A percentile compares a stretch with the other conserved stretches of the same genome.
Evolutionary conservation across 225 moss, liverwort and hornwort species (phyloP).

Genomic region (Asterella californica): DNA sequence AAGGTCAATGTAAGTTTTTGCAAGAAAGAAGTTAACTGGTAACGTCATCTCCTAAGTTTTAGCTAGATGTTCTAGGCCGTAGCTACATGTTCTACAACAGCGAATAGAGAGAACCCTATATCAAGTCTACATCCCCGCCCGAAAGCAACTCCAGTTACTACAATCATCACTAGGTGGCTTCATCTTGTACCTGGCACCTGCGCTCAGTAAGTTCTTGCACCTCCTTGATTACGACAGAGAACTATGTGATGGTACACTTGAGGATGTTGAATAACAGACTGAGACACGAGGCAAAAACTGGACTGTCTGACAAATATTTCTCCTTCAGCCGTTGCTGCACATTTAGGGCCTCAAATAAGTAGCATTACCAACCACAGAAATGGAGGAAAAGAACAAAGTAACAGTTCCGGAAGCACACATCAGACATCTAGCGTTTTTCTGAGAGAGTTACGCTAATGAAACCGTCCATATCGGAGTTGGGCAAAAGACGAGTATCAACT

Average conservation of each 20-base stretch:
- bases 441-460: too few species aligned
- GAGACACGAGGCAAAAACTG: conserved; percentile 79
- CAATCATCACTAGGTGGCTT: neutral
- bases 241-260: conserved; percentile 98
- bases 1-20: too few species aligned
- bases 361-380: neutral
- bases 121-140: too few species aligned
- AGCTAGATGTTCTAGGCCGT: too few species aligned
- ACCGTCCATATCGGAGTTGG: too few species aligned
- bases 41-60: too few species aligned
- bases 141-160: neutral
- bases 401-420: neutral
- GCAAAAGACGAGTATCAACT: too few species aligned
- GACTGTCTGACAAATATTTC: conserved; percentile 68
- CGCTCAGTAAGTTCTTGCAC: conserved; percentile 84
- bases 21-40: too few species aligned
- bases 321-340: conserved; percentile 83
- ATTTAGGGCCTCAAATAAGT: neutral
- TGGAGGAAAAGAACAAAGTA: neutral
- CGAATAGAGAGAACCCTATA: too few species aligned
- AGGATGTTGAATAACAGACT: conserved; percentile 98
- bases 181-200: conserved; percentile 48
- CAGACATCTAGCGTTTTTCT: neutral
- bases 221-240: conserved; percentile 92
- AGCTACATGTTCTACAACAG: too few species aligned